Evolutionary conservation across 495 filamentous ascomycete species (phyloP), one percentile per base, ranked within the genome.

Genomic region (Pyrenula massariospora): DNA sequence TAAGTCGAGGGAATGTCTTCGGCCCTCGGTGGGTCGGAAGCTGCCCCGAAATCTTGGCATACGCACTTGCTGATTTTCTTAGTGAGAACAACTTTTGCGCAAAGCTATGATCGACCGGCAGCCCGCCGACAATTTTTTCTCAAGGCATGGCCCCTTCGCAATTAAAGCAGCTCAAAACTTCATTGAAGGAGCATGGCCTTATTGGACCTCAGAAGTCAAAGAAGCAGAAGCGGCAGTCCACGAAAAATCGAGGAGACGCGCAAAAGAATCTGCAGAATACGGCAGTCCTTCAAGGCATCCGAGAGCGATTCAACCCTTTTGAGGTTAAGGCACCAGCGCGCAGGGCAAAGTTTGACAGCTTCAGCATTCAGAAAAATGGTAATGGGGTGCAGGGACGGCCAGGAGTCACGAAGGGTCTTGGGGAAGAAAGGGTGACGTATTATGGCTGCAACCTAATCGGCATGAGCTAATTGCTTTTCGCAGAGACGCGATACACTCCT

Each of bases 71-170:
- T 15, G 8, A 42, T 42, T 42, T 42, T 42, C 31, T 15, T 15
- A 15, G 5, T 42, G 31, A 42, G 31, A 42, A 5, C 15, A 42
- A 15, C 5, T 42, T 15, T 42, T 15, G 15, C 31, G 31, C 31
- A 15, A 5, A 15, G 8, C 15, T 42, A 15, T 15, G 8, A 8
- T 42, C 31, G 31, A 42, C 15, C 15, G 15, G n/a, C n/a, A n/a
- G n/a, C n/a, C n/a, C n/a, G n/a, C n/a, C n/a, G n/a, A n/a, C n/a
- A n/a, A n/a, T n/a, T n/a, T n/a, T n/a, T n/a, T n/a, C n/a, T n/a
- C n/a, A n/a, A n/a, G n/a, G n/a, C n/a, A 98, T 98, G 93, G 80
- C 92, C 55, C 88, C 91, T 58, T 98, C 93, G 8, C 93, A 98
- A 71, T 78, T 98, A 19, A 97, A 97, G 70, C 89, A 90, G 71